These are phyloP conservation scores for Cnidoscolus chayamansa DNA, from an alignment of 441 rosid species.

Conservation along the genomic window DNA sequence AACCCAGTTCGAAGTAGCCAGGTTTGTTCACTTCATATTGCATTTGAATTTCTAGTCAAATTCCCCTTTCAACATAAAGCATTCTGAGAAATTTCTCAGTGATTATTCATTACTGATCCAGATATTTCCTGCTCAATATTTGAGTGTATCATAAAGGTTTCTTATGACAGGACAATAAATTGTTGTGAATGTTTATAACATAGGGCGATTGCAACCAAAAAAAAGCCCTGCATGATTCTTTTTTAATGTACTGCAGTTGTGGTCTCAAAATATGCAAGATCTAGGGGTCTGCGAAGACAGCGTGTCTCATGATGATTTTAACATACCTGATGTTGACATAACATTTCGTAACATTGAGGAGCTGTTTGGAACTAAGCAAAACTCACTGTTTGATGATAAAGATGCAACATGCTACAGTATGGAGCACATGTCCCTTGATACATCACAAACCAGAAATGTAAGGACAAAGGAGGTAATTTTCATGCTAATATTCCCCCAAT, in stretches of 20 bases:
- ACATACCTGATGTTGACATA: conserved; percentile 75
- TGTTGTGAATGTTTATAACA: background rate
- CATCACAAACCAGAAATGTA: conserved; percentile 27
- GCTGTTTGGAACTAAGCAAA: conserved; percentile 61
- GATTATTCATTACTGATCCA: too few species aligned
- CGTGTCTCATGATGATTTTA: conserved; percentile 45
- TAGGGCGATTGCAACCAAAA: background rate
- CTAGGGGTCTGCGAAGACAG: conserved; percentile 75
- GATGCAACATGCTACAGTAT: conserved; percentile 30
- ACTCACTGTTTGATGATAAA: conserved; percentile 30
- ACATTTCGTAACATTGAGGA: conserved; percentile 76
- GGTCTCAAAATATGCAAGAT: conserved; percentile 83
- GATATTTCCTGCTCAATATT: background rate
- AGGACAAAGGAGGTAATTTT: conserved; percentile 34
- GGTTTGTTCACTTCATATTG: conserved; percentile 33
- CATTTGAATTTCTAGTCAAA: background rate
- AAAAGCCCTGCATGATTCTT: background rate
- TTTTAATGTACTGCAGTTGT: conserved; percentile 41
- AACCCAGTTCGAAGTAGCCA: conserved; percentile 47
- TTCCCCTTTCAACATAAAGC: background rate
- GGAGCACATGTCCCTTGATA: conserved; percentile 34
- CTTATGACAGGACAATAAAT: conserved; percentile 4
- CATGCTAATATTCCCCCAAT: background rate
- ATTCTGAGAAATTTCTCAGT: background rate
- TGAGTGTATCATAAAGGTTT: background rate